These are phyloP conservation scores for Tetradesmus lagerheimii DNA, from an alignment of 139 green algal genomes.

Conservation along the genomic window DNA sequence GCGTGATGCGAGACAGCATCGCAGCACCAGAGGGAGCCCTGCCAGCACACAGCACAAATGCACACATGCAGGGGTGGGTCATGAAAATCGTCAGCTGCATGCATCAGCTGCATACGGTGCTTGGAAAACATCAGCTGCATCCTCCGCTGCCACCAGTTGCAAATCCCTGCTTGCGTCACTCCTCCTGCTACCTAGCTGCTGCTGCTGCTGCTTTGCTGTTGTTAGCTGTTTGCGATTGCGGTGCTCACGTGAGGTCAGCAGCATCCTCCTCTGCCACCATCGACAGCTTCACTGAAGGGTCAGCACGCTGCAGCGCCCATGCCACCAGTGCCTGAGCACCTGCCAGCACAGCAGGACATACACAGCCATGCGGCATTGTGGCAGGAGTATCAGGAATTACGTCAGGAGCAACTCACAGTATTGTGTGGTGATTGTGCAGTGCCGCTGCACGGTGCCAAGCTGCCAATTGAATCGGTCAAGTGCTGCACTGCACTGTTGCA, in stretches of 20 bases:
- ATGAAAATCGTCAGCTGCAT: background rate
- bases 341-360: conserved; percentile 44
- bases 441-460: too few relatives aligned
- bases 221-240: too few relatives aligned
- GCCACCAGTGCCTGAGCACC: conserved; percentile 93
- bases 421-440: too few relatives aligned
- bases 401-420: too few relatives aligned
- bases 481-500: background rate
- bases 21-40: conserved; percentile 59
- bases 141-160: too few relatives aligned
- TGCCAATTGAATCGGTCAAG: too few relatives aligned
- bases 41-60: background rate
- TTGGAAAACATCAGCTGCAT: too few relatives aligned
- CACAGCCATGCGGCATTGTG: too few relatives aligned
- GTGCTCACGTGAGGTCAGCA: conserved; percentile 69
- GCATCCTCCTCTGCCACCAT: conserved; percentile 96
- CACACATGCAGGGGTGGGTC: background rate
- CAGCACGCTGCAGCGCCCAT: conserved; percentile 80
- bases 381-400: too few relatives aligned
- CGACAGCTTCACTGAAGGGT: conserved; percentile 62
- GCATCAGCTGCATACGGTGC: too few relatives aligned
- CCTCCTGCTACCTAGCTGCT: background rate
- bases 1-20: conserved; percentile 89
- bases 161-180: too few relatives aligned
- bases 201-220: conserved; percentile 17